Conservation (phyloP, 2,329 filamentous ascomycete genomes). For the Colletotrichum sidae region DNA sequence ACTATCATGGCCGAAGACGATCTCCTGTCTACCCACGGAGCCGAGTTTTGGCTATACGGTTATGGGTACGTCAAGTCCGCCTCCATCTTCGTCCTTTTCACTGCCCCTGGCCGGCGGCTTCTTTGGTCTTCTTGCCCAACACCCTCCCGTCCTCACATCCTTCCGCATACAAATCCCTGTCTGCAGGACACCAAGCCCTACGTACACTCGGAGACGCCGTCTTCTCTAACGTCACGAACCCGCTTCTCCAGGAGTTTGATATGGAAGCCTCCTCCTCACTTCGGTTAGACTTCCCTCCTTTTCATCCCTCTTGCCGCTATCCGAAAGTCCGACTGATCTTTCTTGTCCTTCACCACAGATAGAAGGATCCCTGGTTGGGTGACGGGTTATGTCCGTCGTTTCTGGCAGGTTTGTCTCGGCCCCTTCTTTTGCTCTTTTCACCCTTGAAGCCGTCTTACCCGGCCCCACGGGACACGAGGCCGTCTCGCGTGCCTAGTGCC, state of each 20-base stretch:
- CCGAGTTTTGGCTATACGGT: constrained; percentile 95
- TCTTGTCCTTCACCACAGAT: constrained; percentile 64
- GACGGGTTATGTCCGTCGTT: constrained; percentile 90
- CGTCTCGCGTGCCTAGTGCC: constrained; percentile 16
- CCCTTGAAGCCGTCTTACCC: constrained; percentile 28
- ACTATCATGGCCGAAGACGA: constrained; percentile 51
- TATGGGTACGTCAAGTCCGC: constrained; percentile 77
- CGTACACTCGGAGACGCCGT: neutral
- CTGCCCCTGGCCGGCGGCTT: constrained; percentile 20
- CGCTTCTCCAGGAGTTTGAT: constrained; percentile 77
- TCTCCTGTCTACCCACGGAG: constrained; percentile 47
- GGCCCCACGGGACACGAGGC: constrained; percentile 21
- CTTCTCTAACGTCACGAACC: constrained; percentile 20
- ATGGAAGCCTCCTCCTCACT: constrained; percentile 97
- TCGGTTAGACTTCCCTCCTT: constrained; percentile 68
- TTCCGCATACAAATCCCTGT: constrained; percentile 29
- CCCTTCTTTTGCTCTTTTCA: constrained; percentile 21
- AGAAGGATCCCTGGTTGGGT: constrained; percentile 89
- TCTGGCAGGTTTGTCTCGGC: constrained; percentile 86
- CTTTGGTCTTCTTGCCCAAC: neutral
- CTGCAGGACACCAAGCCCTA: constrained; percentile 23
- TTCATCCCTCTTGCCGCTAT: constrained; percentile 18
- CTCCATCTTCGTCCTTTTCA: constrained; percentile 2
- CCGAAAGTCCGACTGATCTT: constrained; percentile 36
- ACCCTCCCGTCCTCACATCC: constrained; percentile 15